phyloP scores from a whole-genome alignment of 768 basidiomycete genomes.

The Auriscalpium vulgare region DNA sequence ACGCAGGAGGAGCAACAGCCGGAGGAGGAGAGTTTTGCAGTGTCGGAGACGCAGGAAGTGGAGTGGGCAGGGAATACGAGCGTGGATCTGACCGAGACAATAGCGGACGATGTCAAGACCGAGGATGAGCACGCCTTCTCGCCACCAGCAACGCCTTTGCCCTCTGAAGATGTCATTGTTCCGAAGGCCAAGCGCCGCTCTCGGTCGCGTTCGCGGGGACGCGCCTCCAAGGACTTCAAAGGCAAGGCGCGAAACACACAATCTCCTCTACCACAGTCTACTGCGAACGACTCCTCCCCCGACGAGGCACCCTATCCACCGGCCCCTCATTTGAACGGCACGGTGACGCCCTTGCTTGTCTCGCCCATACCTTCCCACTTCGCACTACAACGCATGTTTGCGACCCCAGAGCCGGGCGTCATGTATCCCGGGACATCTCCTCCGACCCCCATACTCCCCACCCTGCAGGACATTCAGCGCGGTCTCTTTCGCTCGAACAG shows the following conservation, averaged over 20 bases:
- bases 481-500: slow-evolving; percentile 88
- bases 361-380: slow-evolving; percentile 53
- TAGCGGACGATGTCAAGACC: slow-evolving; percentile 16
- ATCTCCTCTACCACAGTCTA: slow-evolving; percentile 36
- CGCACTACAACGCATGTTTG: slow-evolving; percentile 17
- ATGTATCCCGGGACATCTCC: slow-evolving; percentile 62
- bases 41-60: slow-evolving; percentile 5
- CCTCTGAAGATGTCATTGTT: slow-evolving; percentile 20
- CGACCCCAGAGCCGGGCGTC: slow-evolving; percentile 43
- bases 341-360: slow-evolving; percentile 29
- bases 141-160: slow-evolving; percentile 12
- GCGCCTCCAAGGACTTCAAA: slow-evolving; percentile 68
- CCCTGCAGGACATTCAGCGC: slow-evolving; percentile 70
- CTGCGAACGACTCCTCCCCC: slow-evolving; percentile 64
- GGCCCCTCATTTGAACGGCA: slow-evolving; percentile 8
- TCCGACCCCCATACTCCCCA: slow-evolving; percentile 60
- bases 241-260: slow-evolving; percentile 26
- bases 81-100: slow-evolving; percentile 6
- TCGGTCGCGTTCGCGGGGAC: slow-evolving; percentile 54
- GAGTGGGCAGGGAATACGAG: slow-evolving; percentile 3
- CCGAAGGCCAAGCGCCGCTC: slow-evolving; percentile 54
- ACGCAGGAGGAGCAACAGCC: slow-evolving; percentile 19
- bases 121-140: slow-evolving; percentile 16
- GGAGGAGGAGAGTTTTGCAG: slow-evolving; percentile 3
- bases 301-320: slow-evolving; percentile 31